A percentile compares a stretch with the other conserved stretches of the same genome.
Evolutionary conservation across 139 green algal species (phyloP).

Genomic region (Pseudopediastrum boryanum): DNA sequence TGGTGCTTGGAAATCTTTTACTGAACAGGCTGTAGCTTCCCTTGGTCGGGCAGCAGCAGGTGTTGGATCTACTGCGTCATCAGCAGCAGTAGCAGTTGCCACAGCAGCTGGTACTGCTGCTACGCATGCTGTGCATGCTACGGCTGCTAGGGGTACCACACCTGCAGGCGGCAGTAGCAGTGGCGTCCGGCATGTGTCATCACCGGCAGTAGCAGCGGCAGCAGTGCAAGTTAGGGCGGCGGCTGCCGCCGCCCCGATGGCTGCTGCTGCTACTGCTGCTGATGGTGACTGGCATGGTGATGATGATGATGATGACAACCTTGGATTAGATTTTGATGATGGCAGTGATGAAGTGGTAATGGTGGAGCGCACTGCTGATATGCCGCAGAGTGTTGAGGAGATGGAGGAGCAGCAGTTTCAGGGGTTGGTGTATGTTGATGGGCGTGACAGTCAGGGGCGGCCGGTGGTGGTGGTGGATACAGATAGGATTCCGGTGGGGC

Average conservation of each 20-base stretch:
- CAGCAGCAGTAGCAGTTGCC: conserved; percentile 2
- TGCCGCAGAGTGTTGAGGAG: conserved; percentile 24
- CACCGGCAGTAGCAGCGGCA: not conserved
- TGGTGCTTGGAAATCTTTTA: not conserved
- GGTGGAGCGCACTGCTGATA: conserved; percentile 27
- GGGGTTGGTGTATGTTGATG: conserved; percentile 73
- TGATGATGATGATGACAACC: not conserved
- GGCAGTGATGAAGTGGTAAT: conserved; percentile 16
- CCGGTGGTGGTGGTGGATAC: conserved; percentile 82
- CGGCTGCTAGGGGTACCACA: not conserved
- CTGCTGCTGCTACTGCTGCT: not conserved
- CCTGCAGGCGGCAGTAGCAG: not conserved
- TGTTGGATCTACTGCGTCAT: not conserved
- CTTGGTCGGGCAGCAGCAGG: conserved; percentile 9
- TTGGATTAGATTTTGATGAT: not conserved
- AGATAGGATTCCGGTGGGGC: conserved; percentile 56
- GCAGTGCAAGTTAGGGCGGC: not conserved
- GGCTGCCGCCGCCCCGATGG: too few relatives aligned
- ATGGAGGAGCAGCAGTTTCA: conserved; percentile 31
- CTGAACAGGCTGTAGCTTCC: not conserved
- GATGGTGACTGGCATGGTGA: not conserved
- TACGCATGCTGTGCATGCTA: not conserved
- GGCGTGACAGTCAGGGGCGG: conserved; percentile 67
- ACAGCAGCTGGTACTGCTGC: conserved; percentile 9
- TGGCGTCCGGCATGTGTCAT: not conserved